Evolutionary conservation across 495 filamentous ascomycete species (phyloP), one percentile per base, ranked within the genome.

Genomic region (Aspergillus affinis): DNA sequence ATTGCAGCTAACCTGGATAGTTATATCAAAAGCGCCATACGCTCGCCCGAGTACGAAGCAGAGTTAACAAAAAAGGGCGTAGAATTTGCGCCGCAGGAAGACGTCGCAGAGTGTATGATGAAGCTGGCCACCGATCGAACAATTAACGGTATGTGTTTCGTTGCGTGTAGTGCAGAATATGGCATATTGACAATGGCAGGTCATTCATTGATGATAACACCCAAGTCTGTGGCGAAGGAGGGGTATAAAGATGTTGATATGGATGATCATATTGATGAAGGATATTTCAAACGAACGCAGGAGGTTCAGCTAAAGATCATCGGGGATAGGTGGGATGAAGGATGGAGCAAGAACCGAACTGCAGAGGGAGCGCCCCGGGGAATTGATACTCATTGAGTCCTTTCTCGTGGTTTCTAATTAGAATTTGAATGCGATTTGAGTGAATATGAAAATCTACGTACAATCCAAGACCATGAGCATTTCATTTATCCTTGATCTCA

Each of bases 401-500:
- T 26, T 26, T 26, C 23, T 26, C 4, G 23, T 26, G 4, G 2
- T 26, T 26, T 26, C 23, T 2, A 26, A 2, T 26, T 4, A 2
- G 23, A 2, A 26, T 4, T 26, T 26, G 23, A 2, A 26, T 26
- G 23, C 23, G 23, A n/a, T n/a, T n/a, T n/a, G n/a, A n/a, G n/a
- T n/a, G n/a, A n/a, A n/a, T n/a, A n/a, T n/a, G n/a, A n/a, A n/a
- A n/a, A n/a, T n/a, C n/a, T n/a, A n/a, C n/a, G n/a, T n/a, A n/a
- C n/a, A n/a, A 32, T 7, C 7, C 30, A 8, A 12, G 7, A 12
- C 30, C 7, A 32, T 32, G 48, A 21, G 13, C 7, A 20, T 20
- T 1, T 67, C 46, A 74, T 46, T 73, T 57, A 23, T 64, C 60
- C 23, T 75, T 73, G 45, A 81, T 70, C 15, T 67, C 69, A 59